phyloP scores from a whole-genome alignment of 805 yeast genomes.

The Teunomyces cretensis region DNA sequence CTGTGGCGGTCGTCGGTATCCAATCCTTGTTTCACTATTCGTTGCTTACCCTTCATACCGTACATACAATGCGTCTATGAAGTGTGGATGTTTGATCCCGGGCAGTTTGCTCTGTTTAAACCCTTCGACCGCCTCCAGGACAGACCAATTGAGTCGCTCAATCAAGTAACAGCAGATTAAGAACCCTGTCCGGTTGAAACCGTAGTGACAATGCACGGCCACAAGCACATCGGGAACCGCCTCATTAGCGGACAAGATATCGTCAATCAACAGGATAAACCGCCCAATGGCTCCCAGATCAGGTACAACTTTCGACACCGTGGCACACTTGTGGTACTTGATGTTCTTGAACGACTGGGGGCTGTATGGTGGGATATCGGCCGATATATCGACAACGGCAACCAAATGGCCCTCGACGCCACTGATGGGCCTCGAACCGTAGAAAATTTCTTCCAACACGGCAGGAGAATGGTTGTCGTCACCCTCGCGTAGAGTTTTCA shows the following conservation, averaged over 20 bases:
- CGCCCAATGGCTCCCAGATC: slow-evolving; percentile 56
- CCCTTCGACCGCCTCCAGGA: slow-evolving; percentile 61
- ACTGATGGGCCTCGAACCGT: slow-evolving; percentile 27
- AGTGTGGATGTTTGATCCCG: slow-evolving; percentile 77
- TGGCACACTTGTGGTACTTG: slow-evolving; percentile 67
- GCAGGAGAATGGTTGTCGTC: slow-evolving; percentile 62
- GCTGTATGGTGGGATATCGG: slow-evolving; percentile 68
- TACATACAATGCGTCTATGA: slow-evolving; percentile 68
- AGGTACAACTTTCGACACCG: slow-evolving; percentile 77
- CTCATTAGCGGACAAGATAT: slow-evolving; percentile 30
- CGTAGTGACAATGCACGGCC: slow-evolving; percentile 80
- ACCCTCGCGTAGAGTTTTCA: slow-evolving; percentile 71
- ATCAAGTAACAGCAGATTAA: slow-evolving; percentile 68
- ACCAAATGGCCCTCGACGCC: slow-evolving; percentile 38
- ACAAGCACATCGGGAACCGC: slow-evolving; percentile 35
- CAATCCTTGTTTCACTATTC: too few relatives aligned
- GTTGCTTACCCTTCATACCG: slow-evolving; percentile 43
- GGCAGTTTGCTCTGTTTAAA: slow-evolving; percentile 60
- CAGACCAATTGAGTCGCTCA: slow-evolving; percentile 58
- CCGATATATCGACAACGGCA: slow-evolving; percentile 69
- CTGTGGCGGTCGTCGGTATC: too few relatives aligned
- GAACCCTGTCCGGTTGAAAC: slow-evolving; percentile 77
- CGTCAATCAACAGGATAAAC: slow-evolving; percentile 55
- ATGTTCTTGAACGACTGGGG: slow-evolving; percentile 55
- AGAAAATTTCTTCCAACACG: slow-evolving; percentile 47